Evolutionary conservation across 495 filamentous ascomycete species (phyloP).

Genomic region (Schizothecium vesticola): DNA sequence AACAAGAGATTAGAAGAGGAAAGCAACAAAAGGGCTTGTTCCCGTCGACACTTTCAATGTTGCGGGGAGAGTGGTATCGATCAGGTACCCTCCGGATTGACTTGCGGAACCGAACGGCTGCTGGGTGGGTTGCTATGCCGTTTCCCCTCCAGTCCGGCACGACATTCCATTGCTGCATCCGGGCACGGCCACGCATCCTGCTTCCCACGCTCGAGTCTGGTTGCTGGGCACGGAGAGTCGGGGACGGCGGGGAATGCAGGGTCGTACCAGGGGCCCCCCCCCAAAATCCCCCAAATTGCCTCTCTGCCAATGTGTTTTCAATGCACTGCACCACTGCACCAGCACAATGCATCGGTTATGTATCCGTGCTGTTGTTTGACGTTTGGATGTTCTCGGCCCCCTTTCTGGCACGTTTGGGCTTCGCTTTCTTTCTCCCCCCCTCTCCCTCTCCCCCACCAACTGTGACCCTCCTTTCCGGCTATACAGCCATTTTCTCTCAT

Average conservation of each 20-base stretch:
- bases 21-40: background rate
- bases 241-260: background rate
- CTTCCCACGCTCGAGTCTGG: background rate
- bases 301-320: background rate
- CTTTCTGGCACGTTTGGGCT: constrained; percentile 3
- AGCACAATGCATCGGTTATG: background rate
- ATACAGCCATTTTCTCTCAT: background rate
- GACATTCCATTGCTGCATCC: background rate
- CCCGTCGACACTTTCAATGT: background rate
- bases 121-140: background rate
- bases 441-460: background rate
- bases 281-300: background rate
- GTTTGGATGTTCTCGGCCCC: background rate
- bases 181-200: background rate
- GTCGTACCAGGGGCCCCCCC: background rate
- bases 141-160: background rate
- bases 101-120: background rate
- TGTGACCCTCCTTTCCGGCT: background rate
- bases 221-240: background rate
- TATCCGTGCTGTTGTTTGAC: background rate
- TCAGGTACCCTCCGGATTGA: background rate
- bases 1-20: background rate
- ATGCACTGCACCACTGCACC: background rate
- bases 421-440: constrained; percentile 1
- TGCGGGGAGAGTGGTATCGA: background rate